A percentile compares a stretch with the other conserved stretches of the same genome.
Conservation (phyloP, 148 eudicot species). For the Agrostemma githago region DNA sequence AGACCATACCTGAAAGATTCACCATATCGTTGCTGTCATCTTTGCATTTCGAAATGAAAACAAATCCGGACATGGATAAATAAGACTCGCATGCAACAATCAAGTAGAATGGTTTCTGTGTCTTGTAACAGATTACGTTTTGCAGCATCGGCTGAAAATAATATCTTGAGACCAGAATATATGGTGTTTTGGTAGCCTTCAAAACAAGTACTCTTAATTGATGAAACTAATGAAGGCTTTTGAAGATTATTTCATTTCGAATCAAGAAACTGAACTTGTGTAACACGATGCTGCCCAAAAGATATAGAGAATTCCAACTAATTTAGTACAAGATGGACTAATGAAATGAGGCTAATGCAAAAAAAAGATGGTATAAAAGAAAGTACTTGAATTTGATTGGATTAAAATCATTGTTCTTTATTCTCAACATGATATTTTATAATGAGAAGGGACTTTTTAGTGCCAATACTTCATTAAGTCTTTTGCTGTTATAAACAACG, state of each 20-base stretch:
- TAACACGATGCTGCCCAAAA: too few relatives aligned
- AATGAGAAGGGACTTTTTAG: too few relatives aligned
- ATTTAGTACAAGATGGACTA: too few relatives aligned
- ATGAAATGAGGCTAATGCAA: too few relatives aligned
- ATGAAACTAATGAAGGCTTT: not conserved
- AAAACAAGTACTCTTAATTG: not conserved
- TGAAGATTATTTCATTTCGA: not conserved
- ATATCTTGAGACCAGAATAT: not conserved
- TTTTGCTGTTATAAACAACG: too few relatives aligned
- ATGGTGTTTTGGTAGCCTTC: not conserved
- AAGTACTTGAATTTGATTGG: too few relatives aligned
- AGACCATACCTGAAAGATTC: slow-evolving; percentile 74
- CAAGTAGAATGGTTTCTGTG: not conserved
- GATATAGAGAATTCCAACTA: too few relatives aligned
- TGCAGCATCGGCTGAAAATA: not conserved
- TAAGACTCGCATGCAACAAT: not conserved
- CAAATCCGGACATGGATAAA: not conserved
- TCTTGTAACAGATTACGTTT: not conserved
- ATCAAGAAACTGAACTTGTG: too few relatives aligned
- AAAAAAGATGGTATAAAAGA: too few relatives aligned
- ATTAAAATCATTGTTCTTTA: too few relatives aligned
- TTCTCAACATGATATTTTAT: too few relatives aligned
- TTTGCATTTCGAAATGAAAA: not conserved
- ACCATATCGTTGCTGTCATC: slow-evolving; percentile 7
- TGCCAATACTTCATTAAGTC: too few relatives aligned